Evolutionary conservation across 441 rosid species (phyloP).

Genomic region (Bocquillonia castaneifolia): DNA sequence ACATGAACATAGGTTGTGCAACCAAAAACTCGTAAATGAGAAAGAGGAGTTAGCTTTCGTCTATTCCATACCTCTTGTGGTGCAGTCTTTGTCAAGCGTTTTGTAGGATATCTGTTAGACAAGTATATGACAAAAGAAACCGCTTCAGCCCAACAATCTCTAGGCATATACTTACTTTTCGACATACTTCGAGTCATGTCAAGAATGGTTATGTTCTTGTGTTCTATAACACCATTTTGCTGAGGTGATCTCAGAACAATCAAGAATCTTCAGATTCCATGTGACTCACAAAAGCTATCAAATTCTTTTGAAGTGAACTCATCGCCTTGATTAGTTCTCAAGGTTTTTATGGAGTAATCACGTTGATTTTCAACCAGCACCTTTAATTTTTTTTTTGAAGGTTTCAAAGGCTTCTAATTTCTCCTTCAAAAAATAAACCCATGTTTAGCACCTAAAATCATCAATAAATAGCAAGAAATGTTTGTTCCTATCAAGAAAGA

Average conservation of each 20-base stretch:
- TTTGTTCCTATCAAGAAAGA: background rate
- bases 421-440: background rate
- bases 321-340: background rate
- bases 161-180: constrained; percentile 1
- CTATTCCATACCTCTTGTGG: background rate
- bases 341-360: background rate
- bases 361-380: background rate
- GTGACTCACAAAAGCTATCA: background rate
- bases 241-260: background rate
- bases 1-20: background rate
- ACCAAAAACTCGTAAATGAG: no score
- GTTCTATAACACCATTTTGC: background rate
- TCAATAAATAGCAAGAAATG: background rate
- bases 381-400: constrained; percentile 7
- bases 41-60: no score
- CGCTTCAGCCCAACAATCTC: background rate
- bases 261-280: background rate
- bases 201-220: background rate
- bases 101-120: background rate
- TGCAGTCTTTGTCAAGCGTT: background rate
- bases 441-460: constrained; percentile 1
- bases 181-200: background rate
- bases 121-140: background rate
- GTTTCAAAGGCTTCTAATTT: background rate
- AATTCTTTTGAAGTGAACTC: constrained; percentile 1